A percentile compares a stretch with the other conserved stretches of the same genome.
phyloP scores from a whole-genome alignment of 2,329 filamentous ascomycete species.

The Penicillium frequentans region DNA sequence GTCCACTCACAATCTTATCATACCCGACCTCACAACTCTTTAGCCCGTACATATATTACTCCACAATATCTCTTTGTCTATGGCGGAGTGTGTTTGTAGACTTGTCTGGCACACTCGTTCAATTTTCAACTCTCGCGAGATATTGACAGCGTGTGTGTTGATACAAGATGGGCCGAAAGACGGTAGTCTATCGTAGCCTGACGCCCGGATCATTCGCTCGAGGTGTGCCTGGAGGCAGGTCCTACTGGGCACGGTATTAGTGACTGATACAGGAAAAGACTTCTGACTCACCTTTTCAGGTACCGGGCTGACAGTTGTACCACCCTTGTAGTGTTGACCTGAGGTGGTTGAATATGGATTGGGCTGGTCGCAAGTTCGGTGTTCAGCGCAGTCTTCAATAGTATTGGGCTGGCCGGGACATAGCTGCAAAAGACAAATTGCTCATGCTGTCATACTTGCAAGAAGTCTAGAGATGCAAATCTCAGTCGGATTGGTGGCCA shows the following conservation, averaged over 20 bases:
- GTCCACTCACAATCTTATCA: not conserved
- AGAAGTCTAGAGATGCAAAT: not conserved
- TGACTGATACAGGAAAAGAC: too few relatives aligned
- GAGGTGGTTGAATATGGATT: not conserved
- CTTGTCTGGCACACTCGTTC: not conserved
- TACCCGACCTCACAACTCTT: not conserved
- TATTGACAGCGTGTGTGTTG: not conserved
- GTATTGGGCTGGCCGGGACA: not conserved
- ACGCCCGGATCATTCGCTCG: not conserved
- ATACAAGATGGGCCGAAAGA: not conserved
- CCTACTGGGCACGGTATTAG: too few relatives aligned
- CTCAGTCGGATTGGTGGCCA: not conserved
- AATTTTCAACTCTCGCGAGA: too few relatives aligned
- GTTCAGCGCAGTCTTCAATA: too few relatives aligned
- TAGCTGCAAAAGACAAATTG: not conserved
- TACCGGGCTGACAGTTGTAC: not conserved
- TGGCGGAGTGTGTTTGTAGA: not conserved
- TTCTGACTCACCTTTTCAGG: too few relatives aligned
- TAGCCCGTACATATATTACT: not conserved
- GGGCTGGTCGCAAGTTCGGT: not conserved
- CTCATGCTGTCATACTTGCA: not conserved
- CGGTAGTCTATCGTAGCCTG: not conserved
- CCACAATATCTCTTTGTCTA: not conserved
- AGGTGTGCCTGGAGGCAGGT: too few relatives aligned
- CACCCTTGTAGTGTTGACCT: not conserved